phyloP scores from a whole-genome alignment of 805 yeast species.

The Saturnispora zaruensis region DNA sequence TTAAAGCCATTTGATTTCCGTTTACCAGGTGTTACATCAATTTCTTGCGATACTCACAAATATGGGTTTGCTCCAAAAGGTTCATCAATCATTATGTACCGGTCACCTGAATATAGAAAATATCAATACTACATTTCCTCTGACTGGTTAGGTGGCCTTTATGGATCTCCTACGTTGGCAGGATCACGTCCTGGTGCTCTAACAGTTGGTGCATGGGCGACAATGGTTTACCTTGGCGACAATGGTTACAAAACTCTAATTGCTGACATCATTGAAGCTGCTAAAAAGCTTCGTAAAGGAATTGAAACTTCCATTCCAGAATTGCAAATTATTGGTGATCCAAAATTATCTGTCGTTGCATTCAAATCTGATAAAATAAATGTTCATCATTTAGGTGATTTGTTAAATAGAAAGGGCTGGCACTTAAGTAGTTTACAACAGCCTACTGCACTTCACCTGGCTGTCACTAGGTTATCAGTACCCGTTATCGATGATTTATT shows the following conservation, averaged over 20 bases:
- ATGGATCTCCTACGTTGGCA: slow-evolving; percentile 94
- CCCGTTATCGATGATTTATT: slow-evolving; percentile 54
- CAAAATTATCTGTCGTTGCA: slow-evolving; percentile 72
- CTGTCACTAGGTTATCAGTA: slow-evolving; percentile 67
- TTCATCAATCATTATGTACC: slow-evolving; percentile 84
- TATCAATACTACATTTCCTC: slow-evolving; percentile 77
- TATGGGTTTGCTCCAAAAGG: slow-evolving; percentile 99
- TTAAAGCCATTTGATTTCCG: slow-evolving; percentile 72
- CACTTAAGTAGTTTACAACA: slow-evolving; percentile 79
- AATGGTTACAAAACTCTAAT: slow-evolving; percentile 72
- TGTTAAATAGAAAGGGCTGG: slow-evolving; percentile 67
- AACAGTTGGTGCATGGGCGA: slow-evolving; percentile 98
- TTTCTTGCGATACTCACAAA: slow-evolving; percentile 98
- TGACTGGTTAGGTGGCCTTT: slow-evolving; percentile 91
- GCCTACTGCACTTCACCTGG: slow-evolving; percentile 89
- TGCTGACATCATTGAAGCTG: slow-evolving; percentile 54
- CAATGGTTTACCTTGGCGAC: slow-evolving; percentile 71
- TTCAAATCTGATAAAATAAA: slow-evolving; percentile 57
- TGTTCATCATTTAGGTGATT: slow-evolving; percentile 74
- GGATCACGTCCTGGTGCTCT: slow-evolving; percentile 97
- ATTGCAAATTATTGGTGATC: slow-evolving; percentile 74
- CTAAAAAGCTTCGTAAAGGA: slow-evolving; percentile 45
- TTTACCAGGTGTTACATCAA: slow-evolving; percentile 89
- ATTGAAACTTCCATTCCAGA: slow-evolving; percentile 43
- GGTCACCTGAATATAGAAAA: slow-evolving; percentile 55